Evolutionary conservation across 768 basidiomycete genomes (phyloP).

Genomic region (Mycena rebaudengoi): DNA sequence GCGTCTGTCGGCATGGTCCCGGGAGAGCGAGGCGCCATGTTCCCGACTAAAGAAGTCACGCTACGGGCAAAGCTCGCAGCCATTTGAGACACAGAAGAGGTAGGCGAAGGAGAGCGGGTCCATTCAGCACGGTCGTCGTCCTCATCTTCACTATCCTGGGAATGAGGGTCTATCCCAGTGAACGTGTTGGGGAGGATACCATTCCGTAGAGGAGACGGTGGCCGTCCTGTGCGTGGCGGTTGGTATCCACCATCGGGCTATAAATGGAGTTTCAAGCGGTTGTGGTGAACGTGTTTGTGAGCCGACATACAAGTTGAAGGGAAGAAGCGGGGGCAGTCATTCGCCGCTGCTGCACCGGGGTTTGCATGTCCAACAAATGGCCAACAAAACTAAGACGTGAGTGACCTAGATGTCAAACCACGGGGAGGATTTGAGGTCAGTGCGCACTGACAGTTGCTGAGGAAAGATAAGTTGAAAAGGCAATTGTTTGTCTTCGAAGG

Average conservation of each 20-base stretch:
- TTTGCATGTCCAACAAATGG: slow-evolving; percentile 11
- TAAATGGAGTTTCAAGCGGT: not conserved
- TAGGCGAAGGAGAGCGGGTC: slow-evolving; percentile 63
- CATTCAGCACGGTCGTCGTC: slow-evolving; percentile 48
- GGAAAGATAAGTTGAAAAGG: no score
- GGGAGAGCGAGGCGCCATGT: slow-evolving; percentile 53
- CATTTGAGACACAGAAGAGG: slow-evolving; percentile 77
- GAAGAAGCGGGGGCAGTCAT: slow-evolving; percentile 46
- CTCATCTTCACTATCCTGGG: slow-evolving; percentile 52
- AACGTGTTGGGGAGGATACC: slow-evolving; percentile 63
- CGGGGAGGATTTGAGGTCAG: no score
- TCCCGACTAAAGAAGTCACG: slow-evolving; percentile 72
- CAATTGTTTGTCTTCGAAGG: no score
- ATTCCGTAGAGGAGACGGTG: slow-evolving; percentile 79
- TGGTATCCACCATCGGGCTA: slow-evolving; percentile 51
- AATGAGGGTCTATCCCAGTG: slow-evolving; percentile 65
- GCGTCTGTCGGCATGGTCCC: slow-evolving; percentile 67
- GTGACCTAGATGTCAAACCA: no score
- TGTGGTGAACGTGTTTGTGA: not conserved
- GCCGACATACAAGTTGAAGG: slow-evolving; percentile 43
- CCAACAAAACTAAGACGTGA: no score
- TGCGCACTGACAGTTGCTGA: no score
- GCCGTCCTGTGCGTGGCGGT: slow-evolving; percentile 49
- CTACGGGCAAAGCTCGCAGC: slow-evolving; percentile 80
- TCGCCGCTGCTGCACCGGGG: slow-evolving; percentile 36